Conservation (phyloP, 139 green algal genomes). For the Chlamydomonas sphaeroides region DNA sequence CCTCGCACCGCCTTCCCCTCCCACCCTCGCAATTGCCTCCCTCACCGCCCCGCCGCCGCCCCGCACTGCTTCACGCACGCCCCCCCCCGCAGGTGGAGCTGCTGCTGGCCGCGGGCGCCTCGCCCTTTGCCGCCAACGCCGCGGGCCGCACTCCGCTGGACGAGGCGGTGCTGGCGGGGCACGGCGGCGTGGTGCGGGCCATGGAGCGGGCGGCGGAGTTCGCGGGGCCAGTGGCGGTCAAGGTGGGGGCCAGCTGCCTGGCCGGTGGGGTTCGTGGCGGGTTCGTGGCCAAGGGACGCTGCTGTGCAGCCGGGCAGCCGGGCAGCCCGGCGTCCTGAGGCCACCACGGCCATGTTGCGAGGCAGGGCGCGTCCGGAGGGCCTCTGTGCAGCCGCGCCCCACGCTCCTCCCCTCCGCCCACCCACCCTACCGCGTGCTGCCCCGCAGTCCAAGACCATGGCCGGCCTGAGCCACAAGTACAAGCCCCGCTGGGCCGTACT, state of each 20-base stretch:
- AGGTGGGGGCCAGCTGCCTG: not conserved
- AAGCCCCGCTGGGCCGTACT: conserved; percentile 28
- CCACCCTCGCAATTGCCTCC: no score
- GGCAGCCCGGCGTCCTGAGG: no score
- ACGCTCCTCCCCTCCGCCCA: not conserved
- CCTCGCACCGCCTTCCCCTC: no score
- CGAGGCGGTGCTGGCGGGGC: conserved; percentile 18
- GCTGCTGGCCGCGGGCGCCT: conserved; percentile 21
- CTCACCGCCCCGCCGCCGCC: no score
- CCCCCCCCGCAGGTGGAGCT: not conserved
- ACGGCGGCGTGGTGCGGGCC: conserved; percentile 16
- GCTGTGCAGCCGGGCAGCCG: no score
- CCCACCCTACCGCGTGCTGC: not conserved
- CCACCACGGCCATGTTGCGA: no score
- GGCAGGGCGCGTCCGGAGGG: no score
- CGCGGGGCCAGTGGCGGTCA: not conserved
- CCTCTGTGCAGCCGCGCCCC: no score
- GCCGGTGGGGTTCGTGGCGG: no score
- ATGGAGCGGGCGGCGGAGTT: conserved; percentile 25
- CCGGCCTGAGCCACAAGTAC: conserved; percentile 21
- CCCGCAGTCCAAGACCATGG: conserved; percentile 29
- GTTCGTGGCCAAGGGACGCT: no score
- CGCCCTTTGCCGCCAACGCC: conserved; percentile 22
- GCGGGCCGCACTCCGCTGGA: conserved; percentile 21
- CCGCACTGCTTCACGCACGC: no score